Base-by-base conservation (phyloP, 495 filamentous ascomycete species). In the Penicillium steckii region DNA sequence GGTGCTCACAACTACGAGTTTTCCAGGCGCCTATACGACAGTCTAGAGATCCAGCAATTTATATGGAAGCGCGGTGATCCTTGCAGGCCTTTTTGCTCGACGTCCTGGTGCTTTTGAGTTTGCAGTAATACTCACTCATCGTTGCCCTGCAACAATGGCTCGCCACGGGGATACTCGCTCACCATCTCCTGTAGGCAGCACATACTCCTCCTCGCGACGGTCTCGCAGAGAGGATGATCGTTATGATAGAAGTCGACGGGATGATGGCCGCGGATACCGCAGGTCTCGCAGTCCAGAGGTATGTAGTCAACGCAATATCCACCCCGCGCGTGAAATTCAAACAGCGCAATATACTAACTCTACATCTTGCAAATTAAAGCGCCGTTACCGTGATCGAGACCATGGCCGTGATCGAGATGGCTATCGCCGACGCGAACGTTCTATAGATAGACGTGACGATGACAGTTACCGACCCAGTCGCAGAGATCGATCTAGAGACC, bases 161-260 rank as follows among this genome's bases (percentile, higher is more conserved):
- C 88, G 88, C 80, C 88, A 83, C 81, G 87, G 82, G 85, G 87
- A 90, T 84, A 85, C 86, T 84, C 88, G 87, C 87, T 91, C 88
- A 91, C 88, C 88, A 89, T 90, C 88, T 84, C 88, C 88, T 87
- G 85, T 87, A 91, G 88, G 87, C 85, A 90, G 87, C 79, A 84
- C 88, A 66, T 83, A 81, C 72, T 86, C 85, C 72, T 85, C 85
- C 63, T 85, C 86, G 62, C 85, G 82, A 76, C 81, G 83, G 59
- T 74, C 66, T 60, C 87, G 85, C 65, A 84, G 86, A 80, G 86
- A 90, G 68, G 85, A 89, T 69, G 87, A 89, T 67, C 82, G 86
- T 53, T 83, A 81, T 71, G 85, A 89, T 55, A 75, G 77, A 66
- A 76, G 69, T 55, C 76, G 81, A 44, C 76, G 86, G 55, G 87